phyloP scores from a whole-genome alignment of 2,329 filamentous ascomycete genomes.

The Lachnellula subtilissima region DNA sequence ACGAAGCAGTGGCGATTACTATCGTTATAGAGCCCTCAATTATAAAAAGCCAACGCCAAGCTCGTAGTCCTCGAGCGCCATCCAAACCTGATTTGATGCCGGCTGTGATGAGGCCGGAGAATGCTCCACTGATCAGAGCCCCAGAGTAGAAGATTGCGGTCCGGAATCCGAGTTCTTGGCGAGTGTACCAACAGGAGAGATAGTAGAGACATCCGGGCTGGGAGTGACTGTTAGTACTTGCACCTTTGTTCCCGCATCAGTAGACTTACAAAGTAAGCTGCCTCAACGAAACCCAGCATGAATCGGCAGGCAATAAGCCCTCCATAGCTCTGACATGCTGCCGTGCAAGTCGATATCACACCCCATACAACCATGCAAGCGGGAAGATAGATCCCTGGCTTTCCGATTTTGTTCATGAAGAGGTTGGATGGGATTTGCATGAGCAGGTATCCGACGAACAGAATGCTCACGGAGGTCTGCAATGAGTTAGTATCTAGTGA shows the following conservation, averaged over 20 bases:
- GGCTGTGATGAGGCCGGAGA: slow-evolving; percentile 60
- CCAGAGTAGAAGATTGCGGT: slow-evolving; percentile 65
- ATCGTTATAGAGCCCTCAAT: slow-evolving; percentile 65
- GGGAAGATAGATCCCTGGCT: slow-evolving; percentile 48
- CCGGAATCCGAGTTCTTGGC: slow-evolving; percentile 61
- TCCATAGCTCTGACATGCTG: slow-evolving; percentile 41
- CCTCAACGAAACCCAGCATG: slow-evolving; percentile 50
- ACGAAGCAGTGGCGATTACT: slow-evolving; percentile 50
- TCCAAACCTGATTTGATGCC: slow-evolving; percentile 65
- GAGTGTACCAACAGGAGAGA: slow-evolving; percentile 63
- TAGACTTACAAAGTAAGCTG: slow-evolving; percentile 46
- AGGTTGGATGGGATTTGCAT: slow-evolving; percentile 46
- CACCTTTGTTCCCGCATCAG: neutral
- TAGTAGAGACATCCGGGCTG: slow-evolving; percentile 51
- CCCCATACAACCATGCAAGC: slow-evolving; percentile 46
- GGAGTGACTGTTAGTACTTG: neutral
- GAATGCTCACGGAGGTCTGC: slow-evolving; percentile 37
- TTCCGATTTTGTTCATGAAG: slow-evolving; percentile 44
- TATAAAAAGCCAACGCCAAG: slow-evolving; percentile 66
- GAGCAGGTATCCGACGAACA: slow-evolving; percentile 36
- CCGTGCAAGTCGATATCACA: slow-evolving; percentile 44
- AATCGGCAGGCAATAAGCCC: slow-evolving; percentile 44
- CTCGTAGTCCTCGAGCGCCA: slow-evolving; percentile 48
- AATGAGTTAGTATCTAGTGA: neutral
- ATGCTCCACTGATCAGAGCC: slow-evolving; percentile 65